Conservation (phyloP, 345 rosid species). For the Euphorbia tirucalli region DNA sequence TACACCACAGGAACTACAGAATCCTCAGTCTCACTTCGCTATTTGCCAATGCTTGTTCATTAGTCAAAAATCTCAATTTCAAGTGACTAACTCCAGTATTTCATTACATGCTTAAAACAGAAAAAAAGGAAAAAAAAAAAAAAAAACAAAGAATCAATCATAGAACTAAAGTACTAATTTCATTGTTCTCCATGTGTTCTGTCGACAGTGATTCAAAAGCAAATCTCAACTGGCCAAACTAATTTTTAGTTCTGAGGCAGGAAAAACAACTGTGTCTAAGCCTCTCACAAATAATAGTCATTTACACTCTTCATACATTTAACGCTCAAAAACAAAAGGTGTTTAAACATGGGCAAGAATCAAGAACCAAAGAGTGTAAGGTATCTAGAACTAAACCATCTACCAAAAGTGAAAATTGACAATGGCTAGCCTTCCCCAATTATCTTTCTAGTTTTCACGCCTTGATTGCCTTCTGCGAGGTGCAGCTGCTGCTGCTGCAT, state of each 20-base stretch:
- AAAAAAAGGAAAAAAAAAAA: not conserved
- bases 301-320: slow-evolving; percentile 37
- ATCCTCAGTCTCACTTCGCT: too few relatives aligned
- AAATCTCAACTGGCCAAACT: slow-evolving; percentile 8
- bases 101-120: too few relatives aligned
- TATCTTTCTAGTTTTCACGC: slow-evolving; percentile 46
- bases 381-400: slow-evolving; percentile 23
- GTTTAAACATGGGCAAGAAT: slow-evolving; percentile 14
- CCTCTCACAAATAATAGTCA: slow-evolving; percentile 23
- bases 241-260: not conserved
- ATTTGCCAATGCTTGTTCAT: too few relatives aligned
- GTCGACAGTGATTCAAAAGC: not conserved
- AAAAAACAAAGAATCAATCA: not conserved
- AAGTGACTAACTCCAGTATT: not conserved
- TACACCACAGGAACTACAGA: too few relatives aligned
- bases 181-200: not conserved
- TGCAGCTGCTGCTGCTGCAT: slow-evolving; percentile 35
- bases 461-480: slow-evolving; percentile 50
- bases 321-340: slow-evolving; percentile 1
- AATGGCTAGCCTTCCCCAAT: not conserved
- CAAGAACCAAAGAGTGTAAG: slow-evolving; percentile 19
- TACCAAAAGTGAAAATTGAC: slow-evolving; percentile 27
- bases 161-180: not conserved
- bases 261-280: not conserved
- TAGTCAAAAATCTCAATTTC: not conserved